Base-by-base conservation (phyloP, 2,329 filamentous ascomycete genomes). In the Sarocladiaceae sp. region DNA sequence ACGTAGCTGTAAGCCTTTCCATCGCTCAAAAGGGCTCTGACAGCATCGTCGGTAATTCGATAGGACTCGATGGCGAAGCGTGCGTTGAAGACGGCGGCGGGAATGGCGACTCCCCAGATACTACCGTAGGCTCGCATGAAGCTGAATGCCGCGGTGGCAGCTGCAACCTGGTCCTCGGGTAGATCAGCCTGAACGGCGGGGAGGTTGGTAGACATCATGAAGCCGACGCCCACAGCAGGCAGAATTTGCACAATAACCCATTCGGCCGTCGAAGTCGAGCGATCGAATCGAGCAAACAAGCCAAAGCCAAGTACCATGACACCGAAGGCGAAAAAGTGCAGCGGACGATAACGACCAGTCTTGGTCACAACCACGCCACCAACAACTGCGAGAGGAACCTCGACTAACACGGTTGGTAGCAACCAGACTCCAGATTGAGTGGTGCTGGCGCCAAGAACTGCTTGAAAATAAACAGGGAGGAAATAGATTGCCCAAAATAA, bases 381-480 rank as follows among this genome's bases (percentile, higher is more conserved):
- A 7, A 67, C 15, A 1, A 62, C 56, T 1, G 62, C 55, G 13
- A 61, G 56, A 0, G 66, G 62, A n/a, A 70, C 57, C 1, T 58
- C 60, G 12, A 66, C 60, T 0, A 68, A 50, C 0, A 63, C 60
- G 0, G 60, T 56, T 35, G 65, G 59, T 35, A 74, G 62, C 25
- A 71, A 51, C 15, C 63, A 57, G 1, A 71, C 59, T 1, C 67
- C 71, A 0, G 70, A 61, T 0, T 62, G 55, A 0, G 60, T 56
- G 0, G 75, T 66, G 0, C 62, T 59, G 4, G 64, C 62, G 1
- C 59, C 47, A 4, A 62, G 60, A 0, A 77, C 70, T 1, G 63
- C 66, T 49, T 78, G 73, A 55, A 77, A 77, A 57, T 76, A 78
- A 1, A 78, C 53, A 0, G 75, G 73, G 1, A 76, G 49, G 54